These are phyloP conservation scores for Ophiocordyceps polyrhachis-furcata DNA, from an alignment of 2,329 filamentous ascomycete species.

Conservation along the genomic window DNA sequence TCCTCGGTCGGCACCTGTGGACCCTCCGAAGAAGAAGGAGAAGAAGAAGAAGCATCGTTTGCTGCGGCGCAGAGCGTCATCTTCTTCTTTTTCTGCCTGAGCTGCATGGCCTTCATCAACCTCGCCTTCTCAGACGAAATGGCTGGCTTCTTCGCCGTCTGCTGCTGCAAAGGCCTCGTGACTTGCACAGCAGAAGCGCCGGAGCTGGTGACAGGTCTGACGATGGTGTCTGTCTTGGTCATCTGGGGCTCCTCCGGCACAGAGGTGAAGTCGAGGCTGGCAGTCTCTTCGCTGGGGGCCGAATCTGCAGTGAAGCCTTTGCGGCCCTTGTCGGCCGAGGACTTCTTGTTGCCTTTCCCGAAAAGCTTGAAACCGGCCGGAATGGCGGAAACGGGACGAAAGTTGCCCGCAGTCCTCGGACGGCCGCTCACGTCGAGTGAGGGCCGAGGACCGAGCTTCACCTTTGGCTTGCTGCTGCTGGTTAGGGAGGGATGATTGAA, in stretches of 20 bases:
- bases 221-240: conserved; percentile 5
- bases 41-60: not conserved
- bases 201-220: conserved; percentile 25
- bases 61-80: conserved; percentile 16
- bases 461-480: conserved; percentile 43
- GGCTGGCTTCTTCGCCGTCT: conserved; percentile 22
- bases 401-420: conserved; percentile 41
- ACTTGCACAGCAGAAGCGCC: conserved; percentile 22
- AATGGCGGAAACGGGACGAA: conserved; percentile 58
- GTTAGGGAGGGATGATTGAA: conserved; percentile 28
- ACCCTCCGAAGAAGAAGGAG: not conserved
- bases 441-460: conserved; percentile 76
- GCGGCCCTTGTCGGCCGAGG: conserved; percentile 10
- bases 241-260: conserved; percentile 14
- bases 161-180: conserved; percentile 20
- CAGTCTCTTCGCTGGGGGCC: conserved; percentile 16
- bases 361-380: conserved; percentile 63
- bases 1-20: not conserved
- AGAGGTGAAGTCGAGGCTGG: conserved; percentile 18
- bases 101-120: conserved; percentile 82
- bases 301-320: conserved; percentile 3
- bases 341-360: conserved; percentile 36
- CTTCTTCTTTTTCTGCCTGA: conserved; percentile 73
- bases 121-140: conserved; percentile 81
- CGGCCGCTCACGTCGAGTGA: conserved; percentile 46